These are phyloP conservation scores for Hanseniaspora mollemarum DNA, from an alignment of 805 yeast genomes.

Conservation along the genomic window DNA sequence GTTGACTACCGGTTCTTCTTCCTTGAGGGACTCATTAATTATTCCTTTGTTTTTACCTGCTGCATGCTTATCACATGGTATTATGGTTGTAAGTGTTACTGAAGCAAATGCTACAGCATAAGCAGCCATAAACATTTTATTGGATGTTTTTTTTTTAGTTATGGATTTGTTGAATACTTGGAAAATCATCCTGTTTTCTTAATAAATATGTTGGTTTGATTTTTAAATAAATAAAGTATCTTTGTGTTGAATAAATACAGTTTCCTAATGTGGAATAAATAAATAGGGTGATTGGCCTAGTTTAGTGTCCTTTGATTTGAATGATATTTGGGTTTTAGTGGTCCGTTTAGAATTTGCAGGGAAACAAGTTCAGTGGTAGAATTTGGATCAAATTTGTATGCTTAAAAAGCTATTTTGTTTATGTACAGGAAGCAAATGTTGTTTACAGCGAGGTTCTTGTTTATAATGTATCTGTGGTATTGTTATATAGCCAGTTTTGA, in stretches of 20 bases:
- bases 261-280: conserved; percentile 1
- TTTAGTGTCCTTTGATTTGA: neutral
- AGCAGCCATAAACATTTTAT: conserved; percentile 46
- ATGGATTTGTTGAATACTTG: conserved; percentile 21
- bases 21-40: neutral
- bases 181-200: neutral
- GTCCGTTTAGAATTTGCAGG: too few relatives aligned
- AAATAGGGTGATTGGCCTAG: neutral
- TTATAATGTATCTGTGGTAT: too few relatives aligned
- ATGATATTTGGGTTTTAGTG: too few relatives aligned
- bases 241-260: neutral
- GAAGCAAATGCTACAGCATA: conserved; percentile 48
- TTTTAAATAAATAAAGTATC: neutral
- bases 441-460: too few relatives aligned
- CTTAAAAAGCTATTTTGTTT: neutral
- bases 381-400: too few relatives aligned
- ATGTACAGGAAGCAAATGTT: neutral
- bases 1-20: neutral
- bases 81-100: conserved; percentile 34
- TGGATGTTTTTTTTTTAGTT: conserved; percentile 42
- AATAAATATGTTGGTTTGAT: neutral
- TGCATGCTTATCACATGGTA: conserved; percentile 37
- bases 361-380: too few relatives aligned
- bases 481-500: too few relatives aligned
- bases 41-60: conserved; percentile 21